A percentile compares a stretch with the other conserved stretches of the same genome.
Conservation (phyloP, 2,329 filamentous ascomycete species). For the Exophiala alcalophila region DNA sequence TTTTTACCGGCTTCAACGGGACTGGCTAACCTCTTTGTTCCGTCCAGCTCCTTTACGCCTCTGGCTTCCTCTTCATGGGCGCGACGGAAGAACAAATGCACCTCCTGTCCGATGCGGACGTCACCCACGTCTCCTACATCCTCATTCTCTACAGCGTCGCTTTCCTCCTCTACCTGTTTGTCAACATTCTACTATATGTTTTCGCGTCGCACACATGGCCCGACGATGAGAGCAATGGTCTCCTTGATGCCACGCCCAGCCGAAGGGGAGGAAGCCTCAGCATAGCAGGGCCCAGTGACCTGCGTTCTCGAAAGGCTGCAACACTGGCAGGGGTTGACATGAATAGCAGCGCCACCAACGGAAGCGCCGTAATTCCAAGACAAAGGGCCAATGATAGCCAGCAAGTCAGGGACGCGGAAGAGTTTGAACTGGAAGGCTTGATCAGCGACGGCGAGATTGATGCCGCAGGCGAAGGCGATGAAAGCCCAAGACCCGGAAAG, state of each 20-base stretch:
- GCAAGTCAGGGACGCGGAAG: slow-evolving; percentile 75
- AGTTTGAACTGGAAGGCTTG: slow-evolving; percentile 88
- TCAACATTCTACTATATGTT: slow-evolving; percentile 78
- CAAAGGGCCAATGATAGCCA: slow-evolving; percentile 33
- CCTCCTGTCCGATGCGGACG: slow-evolving; percentile 66
- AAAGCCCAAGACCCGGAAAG: slow-evolving; percentile 15
- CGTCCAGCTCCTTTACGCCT: slow-evolving; percentile 75
- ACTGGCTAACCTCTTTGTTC: slow-evolving; percentile 31
- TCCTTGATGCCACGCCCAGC: slow-evolving; percentile 5
- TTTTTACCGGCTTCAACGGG: slow-evolving; percentile 19
- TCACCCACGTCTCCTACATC: slow-evolving; percentile 89
- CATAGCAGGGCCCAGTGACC: slow-evolving; percentile 17
- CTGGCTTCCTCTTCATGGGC: slow-evolving; percentile 95
- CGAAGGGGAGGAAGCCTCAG: slow-evolving; percentile 7
- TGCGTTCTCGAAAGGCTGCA: slow-evolving; percentile 14
- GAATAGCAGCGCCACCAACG: slow-evolving; percentile 24
- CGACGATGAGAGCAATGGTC: slow-evolving; percentile 33
- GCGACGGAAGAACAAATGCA: slow-evolving; percentile 95
- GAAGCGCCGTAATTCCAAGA: slow-evolving; percentile 19
- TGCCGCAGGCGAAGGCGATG: slow-evolving; percentile 63
- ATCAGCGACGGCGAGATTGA: slow-evolving; percentile 62
- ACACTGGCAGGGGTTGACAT: slow-evolving; percentile 13
- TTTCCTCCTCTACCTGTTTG: slow-evolving; percentile 86
- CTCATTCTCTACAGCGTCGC: slow-evolving; percentile 87
- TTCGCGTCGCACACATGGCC: slow-evolving; percentile 66